These are phyloP conservation scores for Colletotrichum costaricense DNA, from an alignment of 2,329 filamentous ascomycete species.

Conservation along the genomic window DNA sequence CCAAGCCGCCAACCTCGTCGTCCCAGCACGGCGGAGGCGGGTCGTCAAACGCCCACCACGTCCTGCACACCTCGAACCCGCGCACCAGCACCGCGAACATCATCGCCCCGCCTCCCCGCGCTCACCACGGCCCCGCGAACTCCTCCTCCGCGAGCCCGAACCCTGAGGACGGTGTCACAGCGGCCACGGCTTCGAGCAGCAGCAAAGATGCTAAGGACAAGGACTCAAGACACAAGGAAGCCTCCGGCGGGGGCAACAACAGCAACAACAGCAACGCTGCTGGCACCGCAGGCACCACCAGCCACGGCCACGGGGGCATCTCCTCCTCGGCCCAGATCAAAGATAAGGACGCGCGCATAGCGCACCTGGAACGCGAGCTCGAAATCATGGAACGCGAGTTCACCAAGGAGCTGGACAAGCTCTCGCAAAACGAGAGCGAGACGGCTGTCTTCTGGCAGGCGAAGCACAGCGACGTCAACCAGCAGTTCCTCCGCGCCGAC, in stretches of 20 bases:
- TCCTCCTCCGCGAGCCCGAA: constrained; percentile 45
- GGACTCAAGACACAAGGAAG: constrained; percentile 37
- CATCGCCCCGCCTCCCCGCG: constrained; percentile 54
- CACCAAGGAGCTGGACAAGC: constrained; percentile 61
- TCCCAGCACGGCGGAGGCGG: not conserved
- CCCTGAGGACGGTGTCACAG: constrained; percentile 39
- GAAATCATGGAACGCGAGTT: constrained; percentile 65
- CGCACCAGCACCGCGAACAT: constrained; percentile 44
- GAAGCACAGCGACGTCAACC: constrained; percentile 64
- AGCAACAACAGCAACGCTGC: constrained; percentile 34
- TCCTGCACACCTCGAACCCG: constrained; percentile 43
- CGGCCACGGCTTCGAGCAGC: not conserved
- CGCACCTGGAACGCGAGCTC: constrained; percentile 64
- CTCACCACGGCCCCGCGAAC: constrained; percentile 48
- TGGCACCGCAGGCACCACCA: not conserved
- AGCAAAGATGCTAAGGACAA: constrained; percentile 42
- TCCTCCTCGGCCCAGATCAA: constrained; percentile 42
- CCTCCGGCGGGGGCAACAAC: constrained; percentile 8
- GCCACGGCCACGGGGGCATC: not conserved
- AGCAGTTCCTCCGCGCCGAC: constrained; percentile 63
- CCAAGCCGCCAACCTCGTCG: not conserved
- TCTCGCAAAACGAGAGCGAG: constrained; percentile 66
- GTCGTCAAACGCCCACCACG: constrained; percentile 37
- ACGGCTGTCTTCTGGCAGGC: constrained; percentile 68
- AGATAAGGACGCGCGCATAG: constrained; percentile 65